These are phyloP conservation scores for Linum tenue DNA, from an alignment of 345 rosid species.

Conservation along the genomic window DNA sequence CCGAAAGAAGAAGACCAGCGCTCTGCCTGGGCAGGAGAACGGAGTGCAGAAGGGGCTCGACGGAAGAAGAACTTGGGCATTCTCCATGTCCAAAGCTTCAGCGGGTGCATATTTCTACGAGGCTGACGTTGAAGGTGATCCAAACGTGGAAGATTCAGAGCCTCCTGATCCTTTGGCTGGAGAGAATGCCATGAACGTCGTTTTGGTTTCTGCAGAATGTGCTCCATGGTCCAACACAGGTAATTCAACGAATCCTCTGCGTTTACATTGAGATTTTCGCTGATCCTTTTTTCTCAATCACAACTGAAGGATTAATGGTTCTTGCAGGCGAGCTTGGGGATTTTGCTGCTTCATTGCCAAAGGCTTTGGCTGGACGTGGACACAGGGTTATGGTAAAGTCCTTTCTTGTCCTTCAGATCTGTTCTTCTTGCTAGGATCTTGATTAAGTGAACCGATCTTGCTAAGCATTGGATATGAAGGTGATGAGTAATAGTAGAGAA, in stretches of 20 bases:
- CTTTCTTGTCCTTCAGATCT: slow-evolving; percentile 1
- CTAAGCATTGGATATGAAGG: too few relatives aligned
- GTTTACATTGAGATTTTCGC: not conserved
- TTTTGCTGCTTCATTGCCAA: slow-evolving; percentile 92
- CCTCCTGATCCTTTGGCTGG: slow-evolving; percentile 86
- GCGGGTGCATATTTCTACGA: too few relatives aligned
- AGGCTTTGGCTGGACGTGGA: slow-evolving; percentile 95
- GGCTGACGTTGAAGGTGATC: slow-evolving; percentile 21
- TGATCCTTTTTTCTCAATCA: slow-evolving; percentile 2
- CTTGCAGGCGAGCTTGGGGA: slow-evolving; percentile 94
- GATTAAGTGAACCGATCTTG: too few relatives aligned
- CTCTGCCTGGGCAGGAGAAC: too few relatives aligned
- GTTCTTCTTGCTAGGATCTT: not conserved
- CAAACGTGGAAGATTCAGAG: slow-evolving; percentile 29
- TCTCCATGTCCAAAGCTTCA: too few relatives aligned
- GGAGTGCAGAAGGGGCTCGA: too few relatives aligned
- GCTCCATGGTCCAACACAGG: slow-evolving; percentile 97
- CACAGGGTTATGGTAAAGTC: slow-evolving; percentile 83
- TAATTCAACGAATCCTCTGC: slow-evolving; percentile 11
- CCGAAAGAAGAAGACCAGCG: too few relatives aligned
- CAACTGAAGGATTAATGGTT: slow-evolving; percentile 16
- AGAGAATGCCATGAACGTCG: slow-evolving; percentile 75
- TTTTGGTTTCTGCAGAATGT: slow-evolving; percentile 88
- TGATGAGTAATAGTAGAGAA: too few relatives aligned
- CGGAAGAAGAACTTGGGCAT: too few relatives aligned